A percentile compares a stretch with the other conserved stretches of the same genome.
Evolutionary conservation across 768 basidiomycete species (phyloP).

Genomic region (Leucosporidium yakuticum): DNA sequence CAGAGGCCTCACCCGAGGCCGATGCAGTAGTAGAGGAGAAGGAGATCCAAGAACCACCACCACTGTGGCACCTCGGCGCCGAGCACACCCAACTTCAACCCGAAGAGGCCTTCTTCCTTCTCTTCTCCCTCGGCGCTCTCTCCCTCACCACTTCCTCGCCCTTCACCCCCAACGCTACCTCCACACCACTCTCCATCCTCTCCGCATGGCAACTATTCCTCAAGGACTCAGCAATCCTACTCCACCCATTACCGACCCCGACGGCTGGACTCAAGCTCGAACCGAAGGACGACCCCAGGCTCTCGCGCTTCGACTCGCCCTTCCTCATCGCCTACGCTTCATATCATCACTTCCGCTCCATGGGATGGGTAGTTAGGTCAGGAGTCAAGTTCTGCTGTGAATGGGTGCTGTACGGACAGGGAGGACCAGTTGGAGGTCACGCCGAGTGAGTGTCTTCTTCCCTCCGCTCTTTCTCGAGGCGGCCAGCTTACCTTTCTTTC

Average conservation of each 20-base stretch:
- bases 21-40: background rate
- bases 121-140: slow-evolving; percentile 34
- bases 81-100: slow-evolving; percentile 41
- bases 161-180: background rate
- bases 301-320: slow-evolving; percentile 46
- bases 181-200: slow-evolving; percentile 21
- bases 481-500: background rate
- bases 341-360: slow-evolving; percentile 90
- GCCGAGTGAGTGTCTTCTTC: slow-evolving; percentile 64
- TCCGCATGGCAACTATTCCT: slow-evolving; percentile 24
- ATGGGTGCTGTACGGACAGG: slow-evolving; percentile 68
- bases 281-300: slow-evolving; percentile 9
- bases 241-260: background rate
- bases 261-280: background rate
- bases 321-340: slow-evolving; percentile 82
- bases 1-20: background rate
- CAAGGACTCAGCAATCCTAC: background rate
- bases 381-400: slow-evolving; percentile 98
- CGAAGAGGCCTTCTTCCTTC: slow-evolving; percentile 42
- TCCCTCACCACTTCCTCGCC: slow-evolving; percentile 6
- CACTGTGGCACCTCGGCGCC: slow-evolving; percentile 30
- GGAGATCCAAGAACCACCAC: slow-evolving; percentile 19
- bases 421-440: slow-evolving; percentile 89
- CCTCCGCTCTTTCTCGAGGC: background rate
- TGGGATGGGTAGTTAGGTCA: slow-evolving; percentile 93